These are phyloP conservation scores for Phaeophleospora eucalypticola DNA, from an alignment of 2,329 filamentous ascomycete genomes.

Conservation along the genomic window DNA sequence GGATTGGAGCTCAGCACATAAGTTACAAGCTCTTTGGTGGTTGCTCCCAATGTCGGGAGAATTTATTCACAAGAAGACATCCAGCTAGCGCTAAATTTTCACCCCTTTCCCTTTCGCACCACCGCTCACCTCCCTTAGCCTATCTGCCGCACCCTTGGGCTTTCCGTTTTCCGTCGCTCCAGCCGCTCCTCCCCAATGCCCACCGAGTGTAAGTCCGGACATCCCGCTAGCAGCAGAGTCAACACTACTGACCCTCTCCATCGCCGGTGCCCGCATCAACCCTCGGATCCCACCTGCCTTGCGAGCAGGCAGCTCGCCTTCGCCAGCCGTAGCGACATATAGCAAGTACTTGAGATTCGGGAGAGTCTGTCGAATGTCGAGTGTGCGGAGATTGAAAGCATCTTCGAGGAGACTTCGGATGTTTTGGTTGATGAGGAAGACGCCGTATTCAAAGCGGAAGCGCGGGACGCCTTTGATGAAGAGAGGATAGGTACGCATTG, in stretches of 20 bases:
- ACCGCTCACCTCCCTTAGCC: slow-evolving; percentile 23
- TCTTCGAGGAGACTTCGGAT: slow-evolving; percentile 67
- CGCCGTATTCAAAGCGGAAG: slow-evolving; percentile 92
- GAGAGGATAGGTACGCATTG: slow-evolving; percentile 64
- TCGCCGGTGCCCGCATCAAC: slow-evolving; percentile 31
- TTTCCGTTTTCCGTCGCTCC: slow-evolving; percentile 18
- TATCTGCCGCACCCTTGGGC: slow-evolving; percentile 26
- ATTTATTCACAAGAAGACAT: no score
- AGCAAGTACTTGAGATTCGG: slow-evolving; percentile 92
- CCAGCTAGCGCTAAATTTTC: background rate
- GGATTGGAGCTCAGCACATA: no score
- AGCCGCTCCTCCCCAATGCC: background rate
- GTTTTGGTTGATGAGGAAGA: slow-evolving; percentile 95
- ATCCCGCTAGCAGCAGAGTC: slow-evolving; percentile 25
- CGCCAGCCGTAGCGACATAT: slow-evolving; percentile 82
- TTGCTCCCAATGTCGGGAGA: no score
- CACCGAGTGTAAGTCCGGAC: slow-evolving; percentile 19
- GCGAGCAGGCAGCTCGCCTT: slow-evolving; percentile 54
- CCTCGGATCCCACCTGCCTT: slow-evolving; percentile 53
- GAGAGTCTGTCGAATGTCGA: slow-evolving; percentile 87
- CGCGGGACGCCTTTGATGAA: slow-evolving; percentile 65
- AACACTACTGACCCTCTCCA: slow-evolving; percentile 21
- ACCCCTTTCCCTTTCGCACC: slow-evolving; percentile 6
- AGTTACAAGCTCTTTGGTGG: no score
- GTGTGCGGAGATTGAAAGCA: slow-evolving; percentile 67